Base-by-base conservation (phyloP, 805 yeast species). In the Ogataea pignaliae region DNA sequence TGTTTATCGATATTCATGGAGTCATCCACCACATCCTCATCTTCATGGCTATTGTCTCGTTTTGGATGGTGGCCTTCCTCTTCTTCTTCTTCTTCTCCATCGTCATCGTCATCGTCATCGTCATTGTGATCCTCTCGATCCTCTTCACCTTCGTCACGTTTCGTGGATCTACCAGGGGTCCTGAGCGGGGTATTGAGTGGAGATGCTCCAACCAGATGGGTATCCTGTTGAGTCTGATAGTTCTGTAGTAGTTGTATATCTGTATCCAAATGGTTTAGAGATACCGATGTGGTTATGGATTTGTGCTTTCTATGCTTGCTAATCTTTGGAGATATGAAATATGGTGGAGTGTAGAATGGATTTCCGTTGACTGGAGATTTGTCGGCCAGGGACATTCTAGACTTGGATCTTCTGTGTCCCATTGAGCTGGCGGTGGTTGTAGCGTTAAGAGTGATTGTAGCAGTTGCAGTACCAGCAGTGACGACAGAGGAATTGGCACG, bases 311-410 rank as follows among this genome's bases (percentile, higher is more conserved):
- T 57, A 56, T 48, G 66, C 48, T 68, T 56, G 39, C 54, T 43
- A 37, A 63, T 57, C 45, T 63, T 65, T 9, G 79, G 78, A 13
- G 77, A 68, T 37, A 71, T 42, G 39, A 71, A 71, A 7, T 71
- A 51, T 1, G 71, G 66, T 3, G 76, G 77, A 1, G 73, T 72
- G 54, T 73, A 73, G 54, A 74, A 75, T 10, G 79, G 79, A 50
- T 73, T 75, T 7, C 70, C 70, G 38, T 53, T 51, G 14, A 58
- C 53, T 11, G 73, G 72, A 1, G 73, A 68, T 50, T 60, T 64
- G 36, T 61, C 60, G 15, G 56, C 50, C 14, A 45, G 16, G 10
- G 54, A 35, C 9, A 51, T 40, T 34, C 44, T 52, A 6, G 57
- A 50, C 37, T 51, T 59, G 15, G 56, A 45, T 40, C 57, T 55